phyloP scores from a whole-genome alignment of 306 rosid species.

The Prunus dulcis region DNA sequence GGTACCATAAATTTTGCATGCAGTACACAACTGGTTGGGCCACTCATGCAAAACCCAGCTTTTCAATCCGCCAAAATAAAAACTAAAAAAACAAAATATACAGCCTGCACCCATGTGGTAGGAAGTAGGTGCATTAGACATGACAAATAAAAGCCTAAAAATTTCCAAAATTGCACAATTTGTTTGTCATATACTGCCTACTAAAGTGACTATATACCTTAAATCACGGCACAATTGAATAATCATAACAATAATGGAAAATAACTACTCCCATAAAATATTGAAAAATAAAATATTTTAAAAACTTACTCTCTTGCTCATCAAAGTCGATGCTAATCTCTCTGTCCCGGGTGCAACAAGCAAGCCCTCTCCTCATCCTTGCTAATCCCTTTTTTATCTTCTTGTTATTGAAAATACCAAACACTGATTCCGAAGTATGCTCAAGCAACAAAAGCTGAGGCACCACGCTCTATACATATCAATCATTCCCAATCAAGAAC shows the following conservation, averaged over 20 bases:
- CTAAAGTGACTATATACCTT: background rate
- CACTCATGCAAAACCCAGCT: background rate
- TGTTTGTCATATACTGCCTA: background rate
- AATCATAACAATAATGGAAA: background rate
- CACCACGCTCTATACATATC: background rate
- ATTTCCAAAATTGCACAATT: background rate
- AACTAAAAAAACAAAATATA: background rate
- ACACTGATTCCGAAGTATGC: background rate
- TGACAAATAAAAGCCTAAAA: background rate
- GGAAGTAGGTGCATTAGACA: background rate
- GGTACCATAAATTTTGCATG: slow-evolving; percentile 19
- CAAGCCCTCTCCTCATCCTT: slow-evolving; percentile 66
- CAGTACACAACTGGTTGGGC: background rate
- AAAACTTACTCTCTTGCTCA: slow-evolving; percentile 63
- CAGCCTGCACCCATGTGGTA: slow-evolving; percentile 5
- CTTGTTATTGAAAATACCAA: background rate
- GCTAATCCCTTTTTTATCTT: slow-evolving; percentile 1
- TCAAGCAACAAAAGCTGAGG: background rate
- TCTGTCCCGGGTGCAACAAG: slow-evolving; percentile 65
- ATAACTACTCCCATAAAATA: background rate
- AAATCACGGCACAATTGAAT: slow-evolving; percentile 14
- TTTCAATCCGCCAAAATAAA: background rate
- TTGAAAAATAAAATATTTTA: background rate
- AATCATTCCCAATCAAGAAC: slow-evolving; percentile 1
- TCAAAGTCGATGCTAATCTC: slow-evolving; percentile 76